A percentile compares a stretch with the other conserved stretches of the same genome.
These are phyloP conservation scores for Fusarium hostae DNA, from an alignment of 2,329 filamentous ascomycete genomes.

Conservation along the genomic window DNA sequence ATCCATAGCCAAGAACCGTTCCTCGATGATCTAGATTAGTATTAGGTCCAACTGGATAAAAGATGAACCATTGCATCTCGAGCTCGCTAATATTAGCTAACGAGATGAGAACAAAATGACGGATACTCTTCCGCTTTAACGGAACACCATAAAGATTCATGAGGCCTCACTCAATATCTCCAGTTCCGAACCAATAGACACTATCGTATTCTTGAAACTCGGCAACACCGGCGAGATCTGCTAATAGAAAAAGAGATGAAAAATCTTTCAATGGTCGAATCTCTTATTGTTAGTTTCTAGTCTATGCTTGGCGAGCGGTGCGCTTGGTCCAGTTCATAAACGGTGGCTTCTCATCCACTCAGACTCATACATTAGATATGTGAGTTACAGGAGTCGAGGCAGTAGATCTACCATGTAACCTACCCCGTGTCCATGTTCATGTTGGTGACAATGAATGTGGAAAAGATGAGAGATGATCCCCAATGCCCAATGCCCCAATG, in stretches of 20 bases:
- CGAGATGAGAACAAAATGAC: slow-evolving; percentile 15
- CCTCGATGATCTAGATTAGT: slow-evolving; percentile 8
- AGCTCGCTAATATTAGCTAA: slow-evolving; percentile 1
- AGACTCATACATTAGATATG: slow-evolving; percentile 1
- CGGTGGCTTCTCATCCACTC: neutral
- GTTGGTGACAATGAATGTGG: neutral
- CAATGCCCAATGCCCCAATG: neutral
- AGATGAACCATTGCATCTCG: neutral
- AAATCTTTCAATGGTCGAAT: slow-evolving; percentile 14
- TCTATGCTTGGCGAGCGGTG: slow-evolving; percentile 7
- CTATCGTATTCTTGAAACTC: slow-evolving; percentile 1
- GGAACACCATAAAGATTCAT: neutral
- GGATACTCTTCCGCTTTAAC: slow-evolving; percentile 8
- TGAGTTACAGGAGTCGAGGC: neutral
- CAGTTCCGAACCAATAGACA: neutral
- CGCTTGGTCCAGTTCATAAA: neutral
- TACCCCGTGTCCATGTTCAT: slow-evolving; percentile 12
- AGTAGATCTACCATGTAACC: slow-evolving; percentile 16
- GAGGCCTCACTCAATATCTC: neutral
- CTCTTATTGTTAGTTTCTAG: neutral
- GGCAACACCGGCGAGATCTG: slow-evolving; percentile 4
- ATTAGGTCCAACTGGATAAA: neutral
- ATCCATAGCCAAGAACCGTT: slow-evolving; percentile 7
- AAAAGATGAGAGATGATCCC: neutral
- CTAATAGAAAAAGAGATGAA: neutral